These are phyloP conservation scores for Citeromyces siamensis DNA, from an alignment of 1,139 yeast species.

Conservation along the genomic window DNA sequence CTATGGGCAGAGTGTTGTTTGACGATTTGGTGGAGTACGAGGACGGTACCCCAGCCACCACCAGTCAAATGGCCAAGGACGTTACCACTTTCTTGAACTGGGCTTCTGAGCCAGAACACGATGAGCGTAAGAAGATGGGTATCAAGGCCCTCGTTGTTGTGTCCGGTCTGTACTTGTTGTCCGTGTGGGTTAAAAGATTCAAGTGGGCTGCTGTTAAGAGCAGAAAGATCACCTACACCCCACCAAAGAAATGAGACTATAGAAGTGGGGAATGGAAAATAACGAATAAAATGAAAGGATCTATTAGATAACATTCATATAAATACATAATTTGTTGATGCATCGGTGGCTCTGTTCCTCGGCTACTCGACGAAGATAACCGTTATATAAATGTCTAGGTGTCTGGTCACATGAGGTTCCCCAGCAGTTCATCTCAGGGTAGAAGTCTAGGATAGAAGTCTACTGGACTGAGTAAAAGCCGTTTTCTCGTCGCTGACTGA, in stretches of 20 bases:
- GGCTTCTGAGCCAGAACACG: slow-evolving; percentile 99
- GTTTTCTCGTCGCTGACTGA: too few relatives aligned
- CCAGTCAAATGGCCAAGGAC: slow-evolving; percentile 99
- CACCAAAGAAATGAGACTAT: slow-evolving; percentile 53
- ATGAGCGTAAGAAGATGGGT: slow-evolving; percentile 96
- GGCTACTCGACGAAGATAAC: too few relatives aligned
- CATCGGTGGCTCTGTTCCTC: too few relatives aligned
- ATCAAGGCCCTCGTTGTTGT: slow-evolving; percentile 78
- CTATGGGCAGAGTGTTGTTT: slow-evolving; percentile 97
- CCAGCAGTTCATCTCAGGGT: too few relatives aligned
- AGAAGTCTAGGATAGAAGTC: too few relatives aligned
- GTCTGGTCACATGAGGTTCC: too few relatives aligned
- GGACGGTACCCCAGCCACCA: slow-evolving; percentile 97
- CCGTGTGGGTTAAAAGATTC: slow-evolving; percentile 94
- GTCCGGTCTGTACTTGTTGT: slow-evolving; percentile 68
- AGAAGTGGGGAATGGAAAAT: slow-evolving; percentile 3
- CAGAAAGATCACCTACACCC: slow-evolving; percentile 89
- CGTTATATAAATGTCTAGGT: too few relatives aligned
- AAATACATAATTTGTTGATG: slow-evolving; percentile 1
- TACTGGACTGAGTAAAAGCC: too few relatives aligned
- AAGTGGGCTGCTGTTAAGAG: slow-evolving; percentile 95
- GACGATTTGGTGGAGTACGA: slow-evolving; percentile 97
- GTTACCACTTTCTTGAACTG: slow-evolving; percentile 92
- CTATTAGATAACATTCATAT: slow-evolving; percentile 3
- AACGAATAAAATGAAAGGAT: slow-evolving; percentile 2